Conservation (phyloP, 768 basidiomycete species). For the Mycena indigotica region DNA sequence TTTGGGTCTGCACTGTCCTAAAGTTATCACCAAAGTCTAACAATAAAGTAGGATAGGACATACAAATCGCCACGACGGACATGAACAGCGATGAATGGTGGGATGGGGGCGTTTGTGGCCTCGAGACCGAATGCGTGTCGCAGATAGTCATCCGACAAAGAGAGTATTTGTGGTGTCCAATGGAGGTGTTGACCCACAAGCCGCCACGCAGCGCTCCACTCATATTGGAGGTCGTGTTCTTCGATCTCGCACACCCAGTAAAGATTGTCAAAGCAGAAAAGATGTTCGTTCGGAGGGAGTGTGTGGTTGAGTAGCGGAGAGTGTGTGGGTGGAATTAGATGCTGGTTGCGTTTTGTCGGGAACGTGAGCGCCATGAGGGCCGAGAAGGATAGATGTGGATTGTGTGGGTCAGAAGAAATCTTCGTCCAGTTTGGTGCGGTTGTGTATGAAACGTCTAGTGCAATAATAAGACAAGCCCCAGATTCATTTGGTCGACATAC, state of each 20-base stretch:
- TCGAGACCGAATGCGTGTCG: not conserved
- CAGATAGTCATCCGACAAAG: not conserved
- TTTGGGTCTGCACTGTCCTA: too few species aligned
- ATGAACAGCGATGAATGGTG: conserved; percentile 30
- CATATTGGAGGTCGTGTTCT: conserved; percentile 6
- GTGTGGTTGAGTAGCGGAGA: conserved; percentile 18
- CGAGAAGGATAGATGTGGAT: conserved; percentile 14
- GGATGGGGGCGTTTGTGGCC: not conserved
- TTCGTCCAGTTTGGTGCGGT: conserved; percentile 22
- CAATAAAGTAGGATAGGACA: too few species aligned
- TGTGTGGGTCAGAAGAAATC: conserved; percentile 2
- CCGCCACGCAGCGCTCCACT: conserved; percentile 34
- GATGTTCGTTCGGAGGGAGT: conserved; percentile 25
- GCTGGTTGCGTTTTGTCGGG: conserved; percentile 14
- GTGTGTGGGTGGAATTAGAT: conserved; percentile 6
- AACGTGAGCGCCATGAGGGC: conserved; percentile 22
- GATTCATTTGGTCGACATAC: too few species aligned
- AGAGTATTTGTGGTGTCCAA: conserved; percentile 22
- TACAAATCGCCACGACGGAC: conserved; percentile 36
- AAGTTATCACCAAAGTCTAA: too few species aligned
- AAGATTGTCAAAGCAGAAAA: conserved; percentile 25
- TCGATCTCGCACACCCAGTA: conserved; percentile 15
- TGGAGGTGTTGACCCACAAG: conserved; percentile 26
- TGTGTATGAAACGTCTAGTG: conserved; percentile 28
- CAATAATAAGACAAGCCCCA: too few species aligned